Percentiles rank a stretch among this genome's conserved stretches.
Conservation (phyloP, 2,329 filamentous ascomycete genomes). For the Colletotrichum tamarilloi region DNA sequence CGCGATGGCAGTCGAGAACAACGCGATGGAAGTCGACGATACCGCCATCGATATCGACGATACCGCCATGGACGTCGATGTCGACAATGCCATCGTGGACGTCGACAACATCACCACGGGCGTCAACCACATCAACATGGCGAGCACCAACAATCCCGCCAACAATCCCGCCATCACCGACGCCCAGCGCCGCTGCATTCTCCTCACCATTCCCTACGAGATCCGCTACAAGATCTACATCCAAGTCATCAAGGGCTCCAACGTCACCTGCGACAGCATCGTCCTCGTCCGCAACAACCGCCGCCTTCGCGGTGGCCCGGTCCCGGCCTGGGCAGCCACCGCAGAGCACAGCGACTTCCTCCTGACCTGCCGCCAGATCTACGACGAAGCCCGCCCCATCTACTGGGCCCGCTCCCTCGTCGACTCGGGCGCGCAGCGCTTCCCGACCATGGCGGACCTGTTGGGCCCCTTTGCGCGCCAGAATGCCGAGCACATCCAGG, state of each 20-base stretch:
- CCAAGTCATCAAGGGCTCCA: neutral
- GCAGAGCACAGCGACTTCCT: neutral
- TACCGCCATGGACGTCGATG: no score
- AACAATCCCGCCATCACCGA: neutral
- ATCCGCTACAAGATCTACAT: neutral
- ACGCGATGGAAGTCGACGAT: no score
- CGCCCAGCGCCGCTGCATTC: neutral
- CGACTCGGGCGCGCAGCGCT: neutral
- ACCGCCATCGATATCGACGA: no score
- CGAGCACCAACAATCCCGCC: neutral
- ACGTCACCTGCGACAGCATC: neutral
- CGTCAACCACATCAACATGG: neutral
- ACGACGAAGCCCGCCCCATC: neutral
- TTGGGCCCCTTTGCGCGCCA: neutral
- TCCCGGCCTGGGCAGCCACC: neutral
- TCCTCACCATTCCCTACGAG: neutral
- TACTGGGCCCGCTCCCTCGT: neutral
- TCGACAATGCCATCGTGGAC: no score
- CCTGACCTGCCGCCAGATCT: neutral
- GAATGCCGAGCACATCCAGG: neutral
- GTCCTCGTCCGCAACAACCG: no score
- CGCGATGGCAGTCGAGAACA: no score
- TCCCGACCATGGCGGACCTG: neutral
- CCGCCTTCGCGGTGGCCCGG: neutral
- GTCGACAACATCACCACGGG: no score